Evolutionary conservation across 345 rosid genomes (phyloP), one percentile per base, ranked within the genome.

Genomic region (Turnera subulata): DNA sequence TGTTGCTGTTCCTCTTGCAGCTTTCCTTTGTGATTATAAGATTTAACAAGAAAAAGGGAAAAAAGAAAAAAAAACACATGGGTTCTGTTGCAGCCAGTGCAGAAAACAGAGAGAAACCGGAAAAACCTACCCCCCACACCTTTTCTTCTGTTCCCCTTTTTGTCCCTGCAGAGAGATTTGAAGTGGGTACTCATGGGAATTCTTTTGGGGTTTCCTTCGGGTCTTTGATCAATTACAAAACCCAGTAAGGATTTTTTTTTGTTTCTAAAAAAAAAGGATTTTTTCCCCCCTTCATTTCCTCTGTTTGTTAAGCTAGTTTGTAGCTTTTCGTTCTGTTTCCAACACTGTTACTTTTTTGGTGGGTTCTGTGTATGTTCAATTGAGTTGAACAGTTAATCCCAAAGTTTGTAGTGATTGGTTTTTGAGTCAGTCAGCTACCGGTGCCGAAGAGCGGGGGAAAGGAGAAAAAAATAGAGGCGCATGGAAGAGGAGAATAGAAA

Each of bases 201-300:
- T 68, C 57, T 65, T 44, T 16, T 55, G 46, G 20, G 1, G 20
- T 55, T 70, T 49, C 53, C 17, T 38, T 13, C 65, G 75, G 73
- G 63, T 64, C 73, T 69, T 73, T 62, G 43, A 55, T 58, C 59
- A 55, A 46, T 59, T 63, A n/a, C 72, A 55, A 61, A 53, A 60
- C 69, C 81, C 76, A 62, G 67, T 68, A 69, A 78, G 82, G 75
- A 66, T 56, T 63, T 72, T 14, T 54, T 2, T 47, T 8, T 33
- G n/a, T n/a, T n/a, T n/a, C n/a, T n/a, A n/a, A n/a, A n/a, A n/a
- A n/a, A n/a, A n/a, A n/a, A n/a, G n/a, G n/a, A n/a, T n/a, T n/a
- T n/a, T n/a, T n/a, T n/a, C n/a, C 62, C 45, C 59, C 55, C 62
- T 69, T 17, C 59, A 1, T 50, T 9, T 29, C 61, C 47, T 65